Evolutionary conservation across 2,329 filamentous ascomycete species (phyloP).

Genomic region (Diaporthe caulivora): DNA sequence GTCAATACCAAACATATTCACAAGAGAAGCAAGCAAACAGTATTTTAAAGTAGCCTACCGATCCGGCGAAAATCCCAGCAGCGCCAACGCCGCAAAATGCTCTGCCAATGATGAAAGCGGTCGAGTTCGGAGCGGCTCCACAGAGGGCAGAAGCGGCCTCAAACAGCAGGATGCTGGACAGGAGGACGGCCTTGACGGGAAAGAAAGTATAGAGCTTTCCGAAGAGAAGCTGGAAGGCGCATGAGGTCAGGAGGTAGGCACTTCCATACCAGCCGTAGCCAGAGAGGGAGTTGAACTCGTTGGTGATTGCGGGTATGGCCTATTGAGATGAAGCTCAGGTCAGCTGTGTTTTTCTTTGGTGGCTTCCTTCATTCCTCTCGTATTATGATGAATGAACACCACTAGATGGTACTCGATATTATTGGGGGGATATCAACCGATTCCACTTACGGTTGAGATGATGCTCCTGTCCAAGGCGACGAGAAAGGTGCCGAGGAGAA

Average conservation of each 20-base stretch:
- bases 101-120: slow-evolving; percentile 46
- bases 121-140: slow-evolving; percentile 44
- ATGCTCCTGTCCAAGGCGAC: slow-evolving; percentile 7
- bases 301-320: slow-evolving; percentile 43
- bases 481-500: background rate
- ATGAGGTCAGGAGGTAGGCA: slow-evolving; percentile 43
- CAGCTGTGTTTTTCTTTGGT: no score
- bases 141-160: slow-evolving; percentile 45
- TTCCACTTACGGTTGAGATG: background rate
- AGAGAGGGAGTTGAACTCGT: slow-evolving; percentile 46
- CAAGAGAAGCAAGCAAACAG: no score
- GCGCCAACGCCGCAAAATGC: slow-evolving; percentile 44
- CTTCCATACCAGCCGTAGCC: slow-evolving; percentile 45
- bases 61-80: slow-evolving; percentile 45
- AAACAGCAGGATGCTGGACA: slow-evolving; percentile 34
- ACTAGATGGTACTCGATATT: no score
- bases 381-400: no score
- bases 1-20: no score
- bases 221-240: slow-evolving; percentile 44
- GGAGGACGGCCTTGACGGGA: slow-evolving; percentile 41
- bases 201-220: slow-evolving; percentile 44
- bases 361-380: no score
- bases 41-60: slow-evolving; percentile 38
- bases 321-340: no score
- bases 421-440: no score